Conservation (phyloP, 2,329 filamentous ascomycete genomes). For the Monilinia fructicola region DNA sequence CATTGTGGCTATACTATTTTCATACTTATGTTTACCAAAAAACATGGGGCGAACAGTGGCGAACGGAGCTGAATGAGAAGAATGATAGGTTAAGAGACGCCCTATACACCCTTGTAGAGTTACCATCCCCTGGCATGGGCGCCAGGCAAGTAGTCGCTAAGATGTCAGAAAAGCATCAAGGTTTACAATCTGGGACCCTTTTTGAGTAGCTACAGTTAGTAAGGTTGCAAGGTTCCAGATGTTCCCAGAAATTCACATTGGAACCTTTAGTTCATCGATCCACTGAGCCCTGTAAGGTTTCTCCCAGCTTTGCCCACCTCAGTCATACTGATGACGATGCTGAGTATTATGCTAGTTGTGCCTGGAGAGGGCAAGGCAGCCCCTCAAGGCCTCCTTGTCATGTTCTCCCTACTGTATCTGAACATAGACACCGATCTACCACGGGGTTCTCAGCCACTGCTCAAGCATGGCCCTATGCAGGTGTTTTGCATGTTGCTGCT, state of each 20-base stretch:
- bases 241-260: constrained; percentile 10
- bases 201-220: constrained; percentile 11
- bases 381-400: constrained; percentile 4
- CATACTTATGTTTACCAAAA: constrained; percentile 4
- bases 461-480: constrained; percentile 19
- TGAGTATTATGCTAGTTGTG: constrained; percentile 1
- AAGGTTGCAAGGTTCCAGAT: constrained; percentile 18
- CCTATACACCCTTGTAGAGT: neutral
- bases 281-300: constrained; percentile 11
- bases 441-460: constrained; percentile 21
- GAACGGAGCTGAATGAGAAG: constrained; percentile 3
- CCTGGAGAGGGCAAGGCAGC: constrained; percentile 5
- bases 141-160: constrained; percentile 2
- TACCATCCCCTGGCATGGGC: neutral
- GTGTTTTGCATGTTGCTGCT: constrained; percentile 23
- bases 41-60: constrained; percentile 17
- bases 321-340: constrained; percentile 23
- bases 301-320: constrained; percentile 19
- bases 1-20: constrained; percentile 16
- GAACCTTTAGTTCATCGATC: constrained; percentile 13
- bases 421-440: constrained; percentile 20
- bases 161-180: constrained; percentile 3
- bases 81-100: constrained; percentile 20
- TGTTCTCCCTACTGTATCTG: constrained; percentile 9
- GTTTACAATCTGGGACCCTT: neutral